A percentile compares a stretch with the other conserved stretches of the same genome.
Evolutionary conservation across 306 rosid species (phyloP).

Genomic region (Cyclanthera cordifolia): DNA sequence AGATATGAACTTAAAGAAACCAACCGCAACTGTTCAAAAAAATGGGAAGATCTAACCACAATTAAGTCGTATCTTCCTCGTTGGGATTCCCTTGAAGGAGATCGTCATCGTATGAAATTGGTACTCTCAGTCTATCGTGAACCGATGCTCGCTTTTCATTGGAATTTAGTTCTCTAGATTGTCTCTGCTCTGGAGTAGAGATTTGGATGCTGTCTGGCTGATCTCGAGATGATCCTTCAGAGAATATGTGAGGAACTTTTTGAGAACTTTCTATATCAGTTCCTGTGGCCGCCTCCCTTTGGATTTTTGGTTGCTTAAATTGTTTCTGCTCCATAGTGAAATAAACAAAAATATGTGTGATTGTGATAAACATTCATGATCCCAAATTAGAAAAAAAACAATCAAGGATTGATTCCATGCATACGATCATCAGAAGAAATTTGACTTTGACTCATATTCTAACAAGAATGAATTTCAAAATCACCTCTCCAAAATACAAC

Average conservation of each 20-base stretch:
- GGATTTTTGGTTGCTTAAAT: conserved; percentile 42
- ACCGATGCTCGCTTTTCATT: conserved; percentile 34
- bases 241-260: conserved; percentile 22
- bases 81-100: conserved; percentile 24
- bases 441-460: not conserved
- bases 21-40: not conserved
- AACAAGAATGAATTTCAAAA: not conserved
- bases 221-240: conserved; percentile 7
- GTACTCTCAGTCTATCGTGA: conserved; percentile 59
- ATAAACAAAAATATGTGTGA: conserved; percentile 16
- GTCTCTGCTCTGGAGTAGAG: conserved; percentile 21
- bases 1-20: not conserved
- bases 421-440: not conserved
- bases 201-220: conserved; percentile 9
- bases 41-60: conserved; percentile 7
- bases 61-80: not conserved
- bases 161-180: conserved; percentile 22
- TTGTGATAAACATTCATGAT: not conserved
- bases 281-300: conserved; percentile 19
- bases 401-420: not conserved
- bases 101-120: conserved; percentile 69
- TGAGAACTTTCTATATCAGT: conserved; percentile 21
- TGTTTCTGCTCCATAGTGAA: conserved; percentile 45
- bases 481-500: not conserved
- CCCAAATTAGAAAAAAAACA: not conserved